Evolutionary conservation across 1,139 yeast genomes (phyloP), one percentile per base, ranked within the genome.

Genomic region (Arxiozyma telluris): DNA sequence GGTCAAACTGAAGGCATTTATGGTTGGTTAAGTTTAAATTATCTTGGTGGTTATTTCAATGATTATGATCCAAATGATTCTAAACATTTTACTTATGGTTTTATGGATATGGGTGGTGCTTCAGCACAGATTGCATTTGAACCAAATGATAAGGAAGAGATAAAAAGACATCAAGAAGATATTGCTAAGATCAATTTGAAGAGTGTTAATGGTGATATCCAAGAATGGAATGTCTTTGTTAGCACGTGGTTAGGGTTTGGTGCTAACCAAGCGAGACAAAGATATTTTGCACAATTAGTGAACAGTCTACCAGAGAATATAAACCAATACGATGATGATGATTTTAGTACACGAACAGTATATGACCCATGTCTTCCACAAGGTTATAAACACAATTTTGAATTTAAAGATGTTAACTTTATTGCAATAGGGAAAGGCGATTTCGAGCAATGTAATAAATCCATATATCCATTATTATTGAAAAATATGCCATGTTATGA

Each of bases 81-180:
- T 0, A 64, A 59, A 1, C 83, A 78, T 60, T 73, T 74, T n/a
- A 80, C 89, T 0, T 78, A 80, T 55, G 95, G 95, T 1, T 86
- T 87, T 63, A 84, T 87, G 91, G 95, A 86, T 67, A 86, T 86
- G 95, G 95, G 95, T 8, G 95, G 95, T 21, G 95, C 94, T 0
- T 84, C 91, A 3, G 84, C 90, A 0, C 95, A 87, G 62, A 78
- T 87, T 39, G 88, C 93, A 11, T 87, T 86, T 73, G 86, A 82
- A 18, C 94, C 94, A 0, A 78, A 82, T 3, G 73, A 76, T 17
- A 58, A 59, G 9, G 73, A 74, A 27, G 86, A 85, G 55, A 68
- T 82, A 17, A 67, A 69, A 30, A 77, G 76, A 58, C 91, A 86
- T 65, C 66, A 69, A 44, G 87, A 85, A 42, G 91, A 86, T 65